Base-by-base conservation (phyloP, 805 yeast genomes). In the Blastobotrys parvus region DNA sequence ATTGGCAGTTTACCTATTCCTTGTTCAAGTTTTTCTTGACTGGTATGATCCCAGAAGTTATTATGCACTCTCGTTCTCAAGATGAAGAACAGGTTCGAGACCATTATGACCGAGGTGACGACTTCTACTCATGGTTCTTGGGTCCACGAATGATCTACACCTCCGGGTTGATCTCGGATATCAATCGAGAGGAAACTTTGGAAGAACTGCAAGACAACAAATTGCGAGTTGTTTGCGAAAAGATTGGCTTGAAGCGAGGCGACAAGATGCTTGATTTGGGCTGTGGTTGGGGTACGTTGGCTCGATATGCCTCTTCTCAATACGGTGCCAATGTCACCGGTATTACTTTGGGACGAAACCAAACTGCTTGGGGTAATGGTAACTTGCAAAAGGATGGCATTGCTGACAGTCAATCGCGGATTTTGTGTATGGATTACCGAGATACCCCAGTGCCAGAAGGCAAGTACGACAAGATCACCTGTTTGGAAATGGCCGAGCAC, bases 1-100 rank as follows among this genome's bases (percentile, higher is more conserved):
- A 70, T 52, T 87, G 84, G 70, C 65, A 79, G 30, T 87, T 87
- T 71, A 87, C 96, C 35, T 56, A 75, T 47, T 69, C 84, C 25
- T 71, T 87, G 47, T 87, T 79, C 77, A 80, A 73, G 62, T 88
- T 72, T 68, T 88, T 87, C 69, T 64, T 87, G 52, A 73, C 85
- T 40, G 94, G 92, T 38, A 77, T 87, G 83, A 82, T 87, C 51
- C 96, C 96, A 36, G 96, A 87, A 68, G 94, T 87, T 45, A 82
- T 87, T 56, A 62, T 87, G 79, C 96, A 87, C 70, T 80, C 94
- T 51, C 78, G 86, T 61, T 82, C 94, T 17, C 96, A 87, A 70
- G 96, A 88, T 62, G 96, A 87, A 69, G 96, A 87, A 67, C 96
- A 87, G 67, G 96, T 87, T 45, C 79, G 95, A 65, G 95, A 83